Evolutionary conservation across 495 filamentous ascomycete genomes (phyloP).

Genomic region (Hypoxylon cercidicola): DNA sequence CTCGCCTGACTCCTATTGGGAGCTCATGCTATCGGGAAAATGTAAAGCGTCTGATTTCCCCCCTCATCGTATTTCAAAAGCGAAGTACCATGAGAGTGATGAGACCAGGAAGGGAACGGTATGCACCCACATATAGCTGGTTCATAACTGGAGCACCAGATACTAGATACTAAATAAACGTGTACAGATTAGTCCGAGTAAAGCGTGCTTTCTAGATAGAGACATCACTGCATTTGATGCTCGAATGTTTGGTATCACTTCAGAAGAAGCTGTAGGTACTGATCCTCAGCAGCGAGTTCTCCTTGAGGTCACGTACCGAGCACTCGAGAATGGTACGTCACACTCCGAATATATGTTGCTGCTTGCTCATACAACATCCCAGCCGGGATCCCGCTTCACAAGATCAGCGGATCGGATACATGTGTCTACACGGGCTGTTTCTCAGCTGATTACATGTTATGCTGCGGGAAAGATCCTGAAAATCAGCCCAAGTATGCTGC

Average conservation of each 20-base stretch:
- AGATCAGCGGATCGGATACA: not conserved
- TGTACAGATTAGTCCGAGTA: not conserved
- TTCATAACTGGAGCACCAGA: no score
- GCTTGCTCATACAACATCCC: no score
- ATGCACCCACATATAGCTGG: no score
- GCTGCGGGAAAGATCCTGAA: not conserved
- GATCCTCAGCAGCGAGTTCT: constrained; percentile 47
- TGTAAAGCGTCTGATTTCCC: not conserved
- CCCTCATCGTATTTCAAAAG: not conserved
- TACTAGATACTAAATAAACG: no score
- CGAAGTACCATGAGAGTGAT: not conserved
- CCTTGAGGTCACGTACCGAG: constrained; percentile 64
- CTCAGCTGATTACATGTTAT: not conserved
- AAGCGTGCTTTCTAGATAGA: constrained; percentile 47
- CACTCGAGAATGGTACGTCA: constrained; percentile 58
- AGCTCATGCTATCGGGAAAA: not conserved
- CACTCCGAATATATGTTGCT: no score
- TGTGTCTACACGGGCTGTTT: not conserved
- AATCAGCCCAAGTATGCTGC: not conserved
- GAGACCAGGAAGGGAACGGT: not conserved
- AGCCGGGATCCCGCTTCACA: constrained; percentile 25
- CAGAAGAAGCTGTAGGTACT: constrained; percentile 56
- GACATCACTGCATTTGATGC: constrained; percentile 57
- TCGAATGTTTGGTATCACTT: constrained; percentile 63
- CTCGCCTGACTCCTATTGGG: not conserved